Evolutionary conservation across 306 rosid species (phyloP).

Genomic region (Alnus glutinosa): DNA sequence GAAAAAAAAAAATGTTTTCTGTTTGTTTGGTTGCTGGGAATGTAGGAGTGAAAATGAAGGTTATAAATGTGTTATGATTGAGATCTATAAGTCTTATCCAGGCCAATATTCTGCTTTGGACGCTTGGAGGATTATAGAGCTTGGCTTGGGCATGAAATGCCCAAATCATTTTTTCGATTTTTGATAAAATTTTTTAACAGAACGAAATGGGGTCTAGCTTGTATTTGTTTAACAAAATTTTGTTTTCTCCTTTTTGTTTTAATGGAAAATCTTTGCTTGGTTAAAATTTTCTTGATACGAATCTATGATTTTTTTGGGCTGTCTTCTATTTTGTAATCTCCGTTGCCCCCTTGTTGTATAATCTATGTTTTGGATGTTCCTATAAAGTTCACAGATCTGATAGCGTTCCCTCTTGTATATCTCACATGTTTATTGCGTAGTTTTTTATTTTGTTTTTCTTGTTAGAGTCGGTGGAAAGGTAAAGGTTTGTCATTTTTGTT

Average conservation of each 20-base stretch:
- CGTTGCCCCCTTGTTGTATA: too few relatives aligned
- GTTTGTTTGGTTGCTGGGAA: not conserved
- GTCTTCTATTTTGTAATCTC: too few relatives aligned
- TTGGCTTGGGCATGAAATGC: not conserved
- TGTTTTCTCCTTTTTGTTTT: not conserved
- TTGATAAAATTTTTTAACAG: not conserved
- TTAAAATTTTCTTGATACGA: not conserved
- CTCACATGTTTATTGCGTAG: not conserved
- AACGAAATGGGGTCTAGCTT: not conserved
- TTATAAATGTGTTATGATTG: not conserved
- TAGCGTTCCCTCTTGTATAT: not conserved
- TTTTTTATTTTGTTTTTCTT: not conserved
- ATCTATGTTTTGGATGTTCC: too few relatives aligned
- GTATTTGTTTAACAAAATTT: not conserved
- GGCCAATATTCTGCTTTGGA: not conserved
- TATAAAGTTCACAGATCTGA: not conserved
- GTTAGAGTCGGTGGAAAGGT: not conserved
- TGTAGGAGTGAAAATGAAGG: not conserved
- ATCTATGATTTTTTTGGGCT: too few relatives aligned
- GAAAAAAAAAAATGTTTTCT: too few relatives aligned
- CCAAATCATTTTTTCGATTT: not conserved
- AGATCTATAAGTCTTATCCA: not conserved
- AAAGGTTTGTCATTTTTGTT: not conserved
- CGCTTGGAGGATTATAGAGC: not conserved
- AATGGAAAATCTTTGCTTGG: not conserved